phyloP scores from a whole-genome alignment of 2,329 filamentous ascomycete genomes.

The Rhytidhysteron rufulum region DNA sequence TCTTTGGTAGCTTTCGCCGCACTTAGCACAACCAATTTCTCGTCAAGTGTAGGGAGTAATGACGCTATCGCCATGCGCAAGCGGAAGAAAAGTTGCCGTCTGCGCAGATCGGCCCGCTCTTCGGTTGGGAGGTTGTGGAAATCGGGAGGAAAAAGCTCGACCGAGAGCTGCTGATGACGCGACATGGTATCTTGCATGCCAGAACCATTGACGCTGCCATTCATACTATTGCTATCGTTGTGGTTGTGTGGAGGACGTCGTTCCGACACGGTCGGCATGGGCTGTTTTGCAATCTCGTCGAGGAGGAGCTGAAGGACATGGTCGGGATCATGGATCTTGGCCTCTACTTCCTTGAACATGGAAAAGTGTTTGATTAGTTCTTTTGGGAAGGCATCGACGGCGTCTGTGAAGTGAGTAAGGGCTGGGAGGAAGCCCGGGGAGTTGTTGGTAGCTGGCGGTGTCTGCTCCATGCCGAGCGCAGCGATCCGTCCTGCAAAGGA shows the following conservation, averaged over 20 bases:
- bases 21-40: conserved; percentile 95
- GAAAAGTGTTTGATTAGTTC: conserved; percentile 96
- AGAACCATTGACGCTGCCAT: conserved; percentile 36
- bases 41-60: conserved; percentile 86
- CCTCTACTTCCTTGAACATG: conserved; percentile 93
- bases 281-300: conserved; percentile 53
- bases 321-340: conserved; percentile 88
- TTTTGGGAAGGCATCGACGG: conserved; percentile 85
- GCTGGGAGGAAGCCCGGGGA: conserved; percentile 59
- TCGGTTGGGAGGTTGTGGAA: conserved; percentile 24
- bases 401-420: conserved; percentile 77
- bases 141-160: conserved; percentile 21
- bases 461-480: conserved; percentile 33
- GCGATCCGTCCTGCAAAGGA: conserved; percentile 38
- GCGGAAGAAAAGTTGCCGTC: conserved; percentile 72
- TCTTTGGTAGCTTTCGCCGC: conserved; percentile 87
- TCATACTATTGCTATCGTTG: conserved; percentile 35
- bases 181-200: conserved; percentile 14
- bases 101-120: conserved; percentile 55
- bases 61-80: conserved; percentile 75
- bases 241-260: conserved; percentile 23
- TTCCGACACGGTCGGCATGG: conserved; percentile 38
- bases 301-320: conserved; percentile 76
- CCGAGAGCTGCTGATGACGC: conserved; percentile 18
- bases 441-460: conserved; percentile 31